Conservation (phyloP, 2,329 filamentous ascomycete genomes). For the Knoxdaviesia proteae region DNA sequence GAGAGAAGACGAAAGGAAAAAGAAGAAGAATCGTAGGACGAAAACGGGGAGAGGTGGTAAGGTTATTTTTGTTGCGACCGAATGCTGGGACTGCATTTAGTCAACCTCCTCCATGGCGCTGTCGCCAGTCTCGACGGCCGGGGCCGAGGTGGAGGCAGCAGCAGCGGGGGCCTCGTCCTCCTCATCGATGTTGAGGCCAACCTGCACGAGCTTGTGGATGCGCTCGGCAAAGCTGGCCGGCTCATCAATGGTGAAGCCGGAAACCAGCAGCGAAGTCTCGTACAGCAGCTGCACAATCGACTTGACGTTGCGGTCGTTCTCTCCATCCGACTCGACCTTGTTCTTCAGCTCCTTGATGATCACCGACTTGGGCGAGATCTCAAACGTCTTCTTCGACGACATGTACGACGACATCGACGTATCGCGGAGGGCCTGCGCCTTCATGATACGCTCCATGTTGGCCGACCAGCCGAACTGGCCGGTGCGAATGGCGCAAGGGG, state of each 20-base stretch:
- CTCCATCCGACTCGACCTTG: constrained; percentile 94
- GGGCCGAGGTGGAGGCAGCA: constrained; percentile 33
- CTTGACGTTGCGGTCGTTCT: constrained; percentile 98
- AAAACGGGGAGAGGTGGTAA: no score
- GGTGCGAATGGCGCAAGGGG: constrained; percentile 96
- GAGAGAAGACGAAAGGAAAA: constrained; percentile 1
- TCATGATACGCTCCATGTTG: constrained; percentile 99
- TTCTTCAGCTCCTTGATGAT: constrained; percentile 99
- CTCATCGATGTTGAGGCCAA: constrained; percentile 94
- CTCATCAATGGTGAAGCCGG: constrained; percentile 98
- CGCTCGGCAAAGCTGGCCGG: constrained; percentile 94
- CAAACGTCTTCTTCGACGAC: constrained; percentile 99
- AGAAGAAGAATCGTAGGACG: neutral
- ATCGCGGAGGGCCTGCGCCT: constrained; percentile 98
- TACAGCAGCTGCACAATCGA: constrained; percentile 96
- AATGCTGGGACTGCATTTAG: constrained; percentile 28
- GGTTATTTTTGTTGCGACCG: no score
- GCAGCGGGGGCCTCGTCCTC: constrained; percentile 51
- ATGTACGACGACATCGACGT: constrained; percentile 99
- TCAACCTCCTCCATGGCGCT: constrained; percentile 99
- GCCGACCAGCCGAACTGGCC: constrained; percentile 99
- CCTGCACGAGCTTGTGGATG: constrained; percentile 98
- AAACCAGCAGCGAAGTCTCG: constrained; percentile 96
- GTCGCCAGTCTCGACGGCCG: constrained; percentile 48
- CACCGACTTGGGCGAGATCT: constrained; percentile 96